Percentiles rank a stretch among this genome's conserved stretches.
These are phyloP conservation scores for Carex scoparia DNA, from an alignment of 176 grass and related monocot genomes.

Conservation along the genomic window DNA sequence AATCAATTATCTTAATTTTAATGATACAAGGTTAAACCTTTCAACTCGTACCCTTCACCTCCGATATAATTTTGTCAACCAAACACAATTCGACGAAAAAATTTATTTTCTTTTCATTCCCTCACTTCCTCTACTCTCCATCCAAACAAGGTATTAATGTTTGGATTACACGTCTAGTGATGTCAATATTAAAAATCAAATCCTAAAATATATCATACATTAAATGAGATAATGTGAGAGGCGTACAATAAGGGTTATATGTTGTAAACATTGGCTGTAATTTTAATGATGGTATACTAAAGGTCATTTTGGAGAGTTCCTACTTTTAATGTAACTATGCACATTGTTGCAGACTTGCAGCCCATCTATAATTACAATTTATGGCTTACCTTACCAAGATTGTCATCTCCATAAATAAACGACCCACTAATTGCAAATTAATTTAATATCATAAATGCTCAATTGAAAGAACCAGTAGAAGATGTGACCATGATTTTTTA, in stretches of 20 bases:
- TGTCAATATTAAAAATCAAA: not conserved
- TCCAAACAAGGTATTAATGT: no score
- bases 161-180: not conserved
- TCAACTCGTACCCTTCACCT: no score
- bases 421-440: not conserved
- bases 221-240: not conserved
- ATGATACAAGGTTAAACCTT: no score
- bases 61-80: no score
- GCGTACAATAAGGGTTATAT: not conserved
- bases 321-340: not conserved
- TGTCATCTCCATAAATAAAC: not conserved
- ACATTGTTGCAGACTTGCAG: not conserved
- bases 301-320: not conserved
- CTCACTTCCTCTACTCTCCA: no score
- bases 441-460: not conserved
- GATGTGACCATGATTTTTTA: not conserved
- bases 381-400: not conserved
- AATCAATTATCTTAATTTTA: no score
- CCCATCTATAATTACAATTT: not conserved
- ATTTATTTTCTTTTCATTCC: no score
- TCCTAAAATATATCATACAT: not conserved
- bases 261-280: not conserved
- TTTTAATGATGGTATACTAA: not conserved
- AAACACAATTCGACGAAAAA: no score
- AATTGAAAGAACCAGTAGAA: not conserved